A percentile compares a stretch with the other conserved stretches of the same genome.
Evolutionary conservation across 2,329 filamentous ascomycete genomes (phyloP).

Genomic region (Talaromyces albobiverticillius): DNA sequence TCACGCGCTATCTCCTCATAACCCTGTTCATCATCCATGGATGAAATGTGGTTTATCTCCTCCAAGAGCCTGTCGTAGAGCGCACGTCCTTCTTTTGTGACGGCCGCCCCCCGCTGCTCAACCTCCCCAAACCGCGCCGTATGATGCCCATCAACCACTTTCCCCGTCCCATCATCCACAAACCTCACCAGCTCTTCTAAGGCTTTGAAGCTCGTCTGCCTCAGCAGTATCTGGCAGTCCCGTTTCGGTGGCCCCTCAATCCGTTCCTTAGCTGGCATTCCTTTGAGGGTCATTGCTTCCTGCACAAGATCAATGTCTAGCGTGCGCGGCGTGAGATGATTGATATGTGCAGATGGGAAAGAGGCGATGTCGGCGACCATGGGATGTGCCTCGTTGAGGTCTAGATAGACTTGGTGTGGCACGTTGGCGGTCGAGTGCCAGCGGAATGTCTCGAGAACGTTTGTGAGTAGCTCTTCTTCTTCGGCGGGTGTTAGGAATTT

Average conservation of each 20-base stretch:
- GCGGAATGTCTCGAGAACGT: constrained; percentile 42
- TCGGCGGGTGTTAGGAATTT: constrained; percentile 23
- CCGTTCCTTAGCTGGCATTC: constrained; percentile 46
- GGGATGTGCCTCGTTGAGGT: neutral
- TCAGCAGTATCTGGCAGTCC: constrained; percentile 27
- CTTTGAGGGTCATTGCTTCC: constrained; percentile 38
- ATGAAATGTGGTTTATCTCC: neutral
- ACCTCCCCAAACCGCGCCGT: neutral
- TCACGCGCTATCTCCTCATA: neutral
- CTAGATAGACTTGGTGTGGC: neutral
- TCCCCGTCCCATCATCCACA: neutral
- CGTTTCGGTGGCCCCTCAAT: constrained; percentile 54
- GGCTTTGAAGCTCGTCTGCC: neutral
- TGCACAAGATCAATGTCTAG: constrained; percentile 50
- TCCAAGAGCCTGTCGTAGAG: neutral
- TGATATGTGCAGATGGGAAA: neutral
- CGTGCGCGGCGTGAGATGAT: constrained; percentile 36
- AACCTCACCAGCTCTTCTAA: neutral
- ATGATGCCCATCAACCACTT: neutral
- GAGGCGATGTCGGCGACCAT: neutral
- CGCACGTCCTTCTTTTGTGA: neutral
- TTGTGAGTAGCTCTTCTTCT: constrained; percentile 33
- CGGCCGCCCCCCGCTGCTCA: neutral
- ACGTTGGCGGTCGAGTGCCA: constrained; percentile 33
- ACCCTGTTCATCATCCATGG: neutral